Conservation (phyloP, 176 grass and related monocot genomes). For the Phragmites australis region DNA sequence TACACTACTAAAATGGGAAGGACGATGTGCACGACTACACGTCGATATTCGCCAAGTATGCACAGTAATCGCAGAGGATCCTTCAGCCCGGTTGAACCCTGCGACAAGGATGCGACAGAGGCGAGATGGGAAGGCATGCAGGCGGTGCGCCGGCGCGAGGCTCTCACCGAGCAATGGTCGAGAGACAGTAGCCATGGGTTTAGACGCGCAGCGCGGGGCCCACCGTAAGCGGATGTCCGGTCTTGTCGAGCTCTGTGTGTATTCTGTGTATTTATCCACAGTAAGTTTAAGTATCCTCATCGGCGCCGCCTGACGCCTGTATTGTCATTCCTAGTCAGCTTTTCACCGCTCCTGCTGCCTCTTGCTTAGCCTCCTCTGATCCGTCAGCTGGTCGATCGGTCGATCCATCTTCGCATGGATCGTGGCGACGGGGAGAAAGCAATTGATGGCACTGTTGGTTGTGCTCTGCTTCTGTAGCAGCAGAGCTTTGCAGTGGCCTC, state of each 20-base stretch:
- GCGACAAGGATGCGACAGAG: no score
- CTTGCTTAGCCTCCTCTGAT: background rate
- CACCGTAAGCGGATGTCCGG: background rate
- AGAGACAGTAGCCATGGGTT: slow-evolving; percentile 8
- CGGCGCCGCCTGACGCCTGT: slow-evolving; percentile 15
- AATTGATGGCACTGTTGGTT: background rate
- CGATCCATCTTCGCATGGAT: background rate
- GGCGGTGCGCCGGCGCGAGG: background rate
- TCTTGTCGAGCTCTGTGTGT: slow-evolving; percentile 41
- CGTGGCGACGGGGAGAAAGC: background rate
- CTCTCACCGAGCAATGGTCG: background rate
- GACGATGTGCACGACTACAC: no score
- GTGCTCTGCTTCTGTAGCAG: background rate
- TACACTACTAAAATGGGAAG: no score
- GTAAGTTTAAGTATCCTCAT: slow-evolving; percentile 33
- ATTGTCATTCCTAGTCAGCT: slow-evolving; percentile 29
- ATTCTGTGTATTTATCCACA: slow-evolving; percentile 42
- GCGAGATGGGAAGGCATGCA: background rate
- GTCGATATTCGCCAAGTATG: background rate
- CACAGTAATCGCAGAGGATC: slow-evolving; percentile 16
- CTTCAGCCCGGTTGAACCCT: background rate
- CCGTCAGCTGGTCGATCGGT: background rate
- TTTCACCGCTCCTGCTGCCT: background rate
- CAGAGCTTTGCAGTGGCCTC: background rate
- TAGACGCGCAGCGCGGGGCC: background rate